phyloP scores from a whole-genome alignment of 2,329 filamentous ascomycete species.

The Pestalotiopsis sp. region DNA sequence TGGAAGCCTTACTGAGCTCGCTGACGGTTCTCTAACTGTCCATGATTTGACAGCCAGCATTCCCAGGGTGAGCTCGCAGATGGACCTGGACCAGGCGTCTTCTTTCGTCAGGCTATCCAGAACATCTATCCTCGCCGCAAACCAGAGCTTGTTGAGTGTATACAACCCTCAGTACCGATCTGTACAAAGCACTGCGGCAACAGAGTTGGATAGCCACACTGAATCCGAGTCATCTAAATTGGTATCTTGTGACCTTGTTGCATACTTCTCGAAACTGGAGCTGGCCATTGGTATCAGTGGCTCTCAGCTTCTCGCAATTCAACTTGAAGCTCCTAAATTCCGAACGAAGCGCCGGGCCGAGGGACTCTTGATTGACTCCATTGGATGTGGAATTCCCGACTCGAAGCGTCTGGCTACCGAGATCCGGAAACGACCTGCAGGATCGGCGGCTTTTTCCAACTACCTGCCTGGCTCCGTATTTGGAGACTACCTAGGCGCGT shows the following conservation, averaged over 20 bases:
- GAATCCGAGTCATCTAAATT: conserved; percentile 33
- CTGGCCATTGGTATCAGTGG: conserved; percentile 65
- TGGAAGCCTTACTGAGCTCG: conserved; percentile 63
- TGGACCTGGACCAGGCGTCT: conserved; percentile 50
- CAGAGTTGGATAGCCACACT: conserved; percentile 43
- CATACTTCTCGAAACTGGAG: conserved; percentile 66
- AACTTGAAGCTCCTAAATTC: conserved; percentile 62
- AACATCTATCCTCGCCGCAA: conserved; percentile 65
- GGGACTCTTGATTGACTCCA: conserved; percentile 70
- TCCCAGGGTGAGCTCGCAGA: conserved; percentile 58
- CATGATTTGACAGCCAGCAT: conserved; percentile 65
- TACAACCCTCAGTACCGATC: conserved; percentile 71
- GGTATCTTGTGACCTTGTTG: conserved; percentile 46
- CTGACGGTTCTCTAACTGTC: conserved; percentile 52
- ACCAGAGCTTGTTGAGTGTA: conserved; percentile 54
- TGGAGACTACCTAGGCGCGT: conserved; percentile 47
- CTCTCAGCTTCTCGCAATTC: conserved; percentile 65
- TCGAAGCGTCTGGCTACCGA: conserved; percentile 35
- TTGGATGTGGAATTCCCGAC: conserved; percentile 62
- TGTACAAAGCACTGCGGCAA: conserved; percentile 49
- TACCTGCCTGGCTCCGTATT: conserved; percentile 50
- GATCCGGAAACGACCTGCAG: conserved; percentile 28
- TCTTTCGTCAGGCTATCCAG: conserved; percentile 69
- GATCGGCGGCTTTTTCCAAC: conserved; percentile 35
- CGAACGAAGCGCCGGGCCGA: conserved; percentile 56